Conservation (phyloP, 169 alveolate species). For the Cryptosporidium ubiquitum region DNA sequence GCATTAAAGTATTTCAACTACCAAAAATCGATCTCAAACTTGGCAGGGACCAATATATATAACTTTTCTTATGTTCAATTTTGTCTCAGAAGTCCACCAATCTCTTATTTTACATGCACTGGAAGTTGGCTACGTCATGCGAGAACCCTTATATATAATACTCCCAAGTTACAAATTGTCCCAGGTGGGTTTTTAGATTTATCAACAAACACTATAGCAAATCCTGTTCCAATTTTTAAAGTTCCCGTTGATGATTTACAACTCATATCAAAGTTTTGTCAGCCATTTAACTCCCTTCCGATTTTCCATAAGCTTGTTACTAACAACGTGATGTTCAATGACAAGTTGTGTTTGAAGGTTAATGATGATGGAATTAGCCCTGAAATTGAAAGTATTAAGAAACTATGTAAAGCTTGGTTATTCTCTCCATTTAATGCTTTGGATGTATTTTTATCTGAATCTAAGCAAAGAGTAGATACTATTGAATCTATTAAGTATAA, state of each 20-base stretch:
- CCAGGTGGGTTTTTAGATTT: conserved; percentile 69
- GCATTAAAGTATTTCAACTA: conserved; percentile 2
- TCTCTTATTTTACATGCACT: conserved; percentile 19
- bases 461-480: conserved; percentile 10
- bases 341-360: background rate
- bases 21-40: background rate
- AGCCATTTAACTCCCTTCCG: conserved; percentile 36
- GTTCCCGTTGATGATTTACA: conserved; percentile 37
- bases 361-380: background rate
- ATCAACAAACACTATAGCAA: conserved; percentile 15
- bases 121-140: conserved; percentile 49
- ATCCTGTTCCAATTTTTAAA: conserved; percentile 32
- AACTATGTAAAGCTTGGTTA: conserved; percentile 23
- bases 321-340: background rate
- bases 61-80: conserved; percentile 32
- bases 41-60: background rate
- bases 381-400: background rate
- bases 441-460: background rate
- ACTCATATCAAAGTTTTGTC: background rate
- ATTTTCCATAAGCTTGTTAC: conserved; percentile 10
- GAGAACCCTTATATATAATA: conserved; percentile 38
- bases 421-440: conserved; percentile 39
- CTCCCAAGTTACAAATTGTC: conserved; percentile 41
- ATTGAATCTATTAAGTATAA: background rate
- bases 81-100: conserved; percentile 39